phyloP scores from a whole-genome alignment of 2,329 filamentous ascomycete species.

The Nectriaceae sp. region DNA sequence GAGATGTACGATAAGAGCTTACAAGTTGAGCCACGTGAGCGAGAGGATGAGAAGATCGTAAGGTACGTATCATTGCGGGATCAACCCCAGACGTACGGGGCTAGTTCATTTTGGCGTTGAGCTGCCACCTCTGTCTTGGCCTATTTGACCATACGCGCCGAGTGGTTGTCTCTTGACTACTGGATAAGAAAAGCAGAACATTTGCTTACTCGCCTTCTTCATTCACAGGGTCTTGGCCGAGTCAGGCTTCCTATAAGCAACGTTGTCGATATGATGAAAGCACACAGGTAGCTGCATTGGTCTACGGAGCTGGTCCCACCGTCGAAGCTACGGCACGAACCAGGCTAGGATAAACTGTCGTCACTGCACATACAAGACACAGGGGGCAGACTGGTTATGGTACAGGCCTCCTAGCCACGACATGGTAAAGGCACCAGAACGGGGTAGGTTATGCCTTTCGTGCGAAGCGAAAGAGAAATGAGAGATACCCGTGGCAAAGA shows the following conservation, averaged over 20 bases:
- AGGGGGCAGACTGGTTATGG: background rate
- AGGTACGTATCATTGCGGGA: constrained; percentile 64
- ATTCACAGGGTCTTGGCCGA: constrained; percentile 58
- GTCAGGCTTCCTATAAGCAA: constrained; percentile 58
- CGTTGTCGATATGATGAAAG: constrained; percentile 9
- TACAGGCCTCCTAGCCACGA: background rate
- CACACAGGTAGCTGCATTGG: constrained; percentile 10
- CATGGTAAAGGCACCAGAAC: background rate
- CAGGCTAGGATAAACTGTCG: too few species aligned
- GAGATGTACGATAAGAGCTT: constrained; percentile 99
- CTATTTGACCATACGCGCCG: constrained; percentile 3
- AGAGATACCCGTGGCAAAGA: too few species aligned
- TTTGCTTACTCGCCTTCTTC: constrained; percentile 15
- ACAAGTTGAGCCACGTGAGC: constrained; percentile 88
- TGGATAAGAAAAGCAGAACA: constrained; percentile 2
- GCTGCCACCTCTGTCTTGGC: background rate
- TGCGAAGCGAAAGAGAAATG: too few species aligned
- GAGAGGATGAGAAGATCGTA: constrained; percentile 99
- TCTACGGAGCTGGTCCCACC: constrained; percentile 2
- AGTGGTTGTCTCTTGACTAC: background rate
- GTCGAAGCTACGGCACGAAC: background rate
- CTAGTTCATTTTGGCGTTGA: constrained; percentile 23
- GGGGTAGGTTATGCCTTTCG: too few species aligned
- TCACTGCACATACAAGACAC: too few species aligned
- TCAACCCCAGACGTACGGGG: constrained; percentile 25